Evolutionary conservation across 1,284 basidiomycete species (phyloP).

Genomic region (Dichomitus squalens): DNA sequence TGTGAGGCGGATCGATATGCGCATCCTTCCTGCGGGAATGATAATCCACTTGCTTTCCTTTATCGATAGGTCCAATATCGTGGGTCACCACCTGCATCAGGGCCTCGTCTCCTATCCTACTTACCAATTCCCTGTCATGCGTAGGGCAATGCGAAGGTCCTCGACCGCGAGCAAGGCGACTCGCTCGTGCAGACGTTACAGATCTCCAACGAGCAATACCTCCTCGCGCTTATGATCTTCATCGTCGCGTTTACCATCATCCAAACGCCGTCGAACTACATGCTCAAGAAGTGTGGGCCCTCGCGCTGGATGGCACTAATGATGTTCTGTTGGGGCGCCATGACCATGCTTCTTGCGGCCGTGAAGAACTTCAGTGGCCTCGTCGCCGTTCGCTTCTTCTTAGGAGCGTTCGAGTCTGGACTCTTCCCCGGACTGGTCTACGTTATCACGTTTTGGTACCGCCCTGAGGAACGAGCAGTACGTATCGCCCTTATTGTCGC

Average conservation of each 20-base stretch:
- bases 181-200: slow-evolving; percentile 36
- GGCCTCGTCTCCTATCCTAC: neutral
- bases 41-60: slow-evolving; percentile 39
- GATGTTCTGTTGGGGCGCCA: slow-evolving; percentile 45
- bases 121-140: neutral
- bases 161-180: slow-evolving; percentile 37
- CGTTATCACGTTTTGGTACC: slow-evolving; percentile 44
- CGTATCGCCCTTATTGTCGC: slow-evolving; percentile 41
- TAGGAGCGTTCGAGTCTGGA: slow-evolving; percentile 68
- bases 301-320: slow-evolving; percentile 38
- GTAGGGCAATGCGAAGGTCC: slow-evolving; percentile 41
- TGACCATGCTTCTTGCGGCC: slow-evolving; percentile 39
- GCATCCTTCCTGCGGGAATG: slow-evolving; percentile 29
- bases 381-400: slow-evolving; percentile 55
- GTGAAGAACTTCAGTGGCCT: slow-evolving; percentile 38
- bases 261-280: slow-evolving; percentile 42
- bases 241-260: slow-evolving; percentile 39
- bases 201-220: slow-evolving; percentile 37
- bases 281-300: slow-evolving; percentile 47
- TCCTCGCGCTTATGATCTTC: slow-evolving; percentile 42
- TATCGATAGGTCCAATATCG: slow-evolving; percentile 41
- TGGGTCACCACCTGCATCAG: slow-evolving; percentile 8
- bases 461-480: slow-evolving; percentile 41
- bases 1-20: slow-evolving; percentile 27
- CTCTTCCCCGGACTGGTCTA: slow-evolving; percentile 62